Base-by-base conservation (phyloP, 1,284 basidiomycete species). In the Prillingera fragicola region DNA sequence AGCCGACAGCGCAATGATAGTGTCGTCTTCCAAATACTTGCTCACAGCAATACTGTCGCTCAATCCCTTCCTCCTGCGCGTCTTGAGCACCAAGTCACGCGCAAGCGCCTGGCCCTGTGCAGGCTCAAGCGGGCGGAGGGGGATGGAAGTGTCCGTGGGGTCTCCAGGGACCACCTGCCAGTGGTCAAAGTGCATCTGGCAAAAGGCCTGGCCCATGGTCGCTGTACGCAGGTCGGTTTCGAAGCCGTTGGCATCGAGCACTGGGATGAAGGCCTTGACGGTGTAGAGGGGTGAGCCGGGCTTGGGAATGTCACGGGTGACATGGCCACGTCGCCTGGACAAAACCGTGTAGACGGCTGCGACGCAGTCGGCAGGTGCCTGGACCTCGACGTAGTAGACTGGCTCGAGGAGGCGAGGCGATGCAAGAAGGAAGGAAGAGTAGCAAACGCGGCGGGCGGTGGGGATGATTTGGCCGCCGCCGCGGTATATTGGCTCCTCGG, bases 91-190 rank as follows among this genome's bases (percentile, higher is more conserved):
- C 43, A 98, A 79, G 73, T 98, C 95, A 56, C 89, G 75, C 39
- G 89, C 87, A 32, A 92, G 75, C 19, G 85, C 85, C 67, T 97
- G 88, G 10, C 92, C 90, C 36, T 90, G 90, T 21, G 95, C 95
- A 39, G 95, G 95, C 69, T 98, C 95, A 47, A 99, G 76, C 45
- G 95, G 94, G 50, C 92, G 80, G 48, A 98, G 80, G 71, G 90
- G 87, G 72, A 99, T 92, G 54, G 82, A 85, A 53, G 85, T 88
- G 74, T 99, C 95, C 56, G 87, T 92, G 33, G 95, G 95, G 74
- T 97, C 92, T 81, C 92, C 94, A 52, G 94, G 94, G 13, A 97
- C 94, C 61, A 96, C 88, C 31, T 86, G 85, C 94, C 95, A 99
- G 65, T 99, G 95, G 70, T 95, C 90, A 70, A 98, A 98, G 46